Evolutionary conservation across 805 yeast genomes (phyloP).

Genomic region (Vanderwaltozyma polyspora): DNA sequence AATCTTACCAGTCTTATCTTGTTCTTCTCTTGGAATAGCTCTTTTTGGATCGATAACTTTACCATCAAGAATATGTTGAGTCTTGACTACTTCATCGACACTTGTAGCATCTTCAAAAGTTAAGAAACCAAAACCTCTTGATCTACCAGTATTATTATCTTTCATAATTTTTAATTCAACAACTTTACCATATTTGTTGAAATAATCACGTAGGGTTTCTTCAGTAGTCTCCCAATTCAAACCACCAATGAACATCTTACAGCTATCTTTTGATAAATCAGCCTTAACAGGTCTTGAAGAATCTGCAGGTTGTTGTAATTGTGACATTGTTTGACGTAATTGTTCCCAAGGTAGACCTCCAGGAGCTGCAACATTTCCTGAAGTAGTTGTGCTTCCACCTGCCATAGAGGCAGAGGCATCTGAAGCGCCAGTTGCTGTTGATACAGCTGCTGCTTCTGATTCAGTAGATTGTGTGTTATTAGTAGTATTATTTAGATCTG

Average conservation of each 20-base stretch:
- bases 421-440: background rate
- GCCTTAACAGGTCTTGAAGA: slow-evolving; percentile 28
- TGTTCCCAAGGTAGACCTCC: slow-evolving; percentile 24
- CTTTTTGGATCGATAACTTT: slow-evolving; percentile 95
- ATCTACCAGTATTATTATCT: slow-evolving; percentile 73
- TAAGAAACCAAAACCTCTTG: slow-evolving; percentile 90
- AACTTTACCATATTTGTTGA: slow-evolving; percentile 81
- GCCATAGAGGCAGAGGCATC: background rate
- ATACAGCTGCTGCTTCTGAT: slow-evolving; percentile 1
- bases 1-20: slow-evolving; percentile 90
- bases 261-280: slow-evolving; percentile 58
- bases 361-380: slow-evolving; percentile 5
- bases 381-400: slow-evolving; percentile 1
- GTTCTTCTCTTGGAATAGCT: slow-evolving; percentile 95
- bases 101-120: slow-evolving; percentile 73
- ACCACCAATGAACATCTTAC: slow-evolving; percentile 94
- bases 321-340: slow-evolving; percentile 27
- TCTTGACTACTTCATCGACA: slow-evolving; percentile 75
- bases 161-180: slow-evolving; percentile 87
- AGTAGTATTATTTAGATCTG: background rate
- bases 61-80: slow-evolving; percentile 86
- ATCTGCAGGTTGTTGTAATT: slow-evolving; percentile 10
- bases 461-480: slow-evolving; percentile 1
- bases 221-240: slow-evolving; percentile 97
- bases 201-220: slow-evolving; percentile 70